These are phyloP conservation scores for Talaromyces sp. DNA, from an alignment of 2,329 filamentous ascomycete genomes.

Conservation along the genomic window DNA sequence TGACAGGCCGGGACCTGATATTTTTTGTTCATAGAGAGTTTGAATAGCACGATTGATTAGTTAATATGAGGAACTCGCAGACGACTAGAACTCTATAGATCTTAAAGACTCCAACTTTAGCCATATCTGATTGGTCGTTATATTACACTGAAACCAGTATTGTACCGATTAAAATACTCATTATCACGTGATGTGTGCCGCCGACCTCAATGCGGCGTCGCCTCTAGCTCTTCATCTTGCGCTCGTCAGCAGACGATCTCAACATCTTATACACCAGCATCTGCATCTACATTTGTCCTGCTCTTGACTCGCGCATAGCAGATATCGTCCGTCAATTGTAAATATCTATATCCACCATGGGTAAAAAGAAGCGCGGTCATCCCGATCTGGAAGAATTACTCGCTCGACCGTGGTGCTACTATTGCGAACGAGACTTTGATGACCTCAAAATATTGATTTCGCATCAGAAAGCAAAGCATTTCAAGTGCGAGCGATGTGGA, in stretches of 20 bases:
- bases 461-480: slow-evolving; percentile 99
- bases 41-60: neutral
- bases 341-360: slow-evolving; percentile 8
- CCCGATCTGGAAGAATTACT: slow-evolving; percentile 87
- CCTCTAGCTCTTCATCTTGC: neutral
- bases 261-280: neutral
- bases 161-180: neutral
- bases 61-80: neutral
- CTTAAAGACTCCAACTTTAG: neutral
- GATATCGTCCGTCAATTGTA: neutral
- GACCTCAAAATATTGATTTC: slow-evolving; percentile 94
- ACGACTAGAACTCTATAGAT: neutral
- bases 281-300: neutral
- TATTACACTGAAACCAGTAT: neutral
- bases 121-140: neutral
- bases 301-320: no score
- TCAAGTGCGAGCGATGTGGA: slow-evolving; percentile 90
- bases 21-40: neutral
- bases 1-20: neutral
- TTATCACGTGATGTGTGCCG: neutral
- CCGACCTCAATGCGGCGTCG: neutral
- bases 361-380: slow-evolving; percentile 82
- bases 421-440: slow-evolving; percentile 98
- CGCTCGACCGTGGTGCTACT: slow-evolving; percentile 91
- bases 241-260: neutral